Conservation (phyloP, 805 yeast species). For the Wickerhamiella siamensis region DNA sequence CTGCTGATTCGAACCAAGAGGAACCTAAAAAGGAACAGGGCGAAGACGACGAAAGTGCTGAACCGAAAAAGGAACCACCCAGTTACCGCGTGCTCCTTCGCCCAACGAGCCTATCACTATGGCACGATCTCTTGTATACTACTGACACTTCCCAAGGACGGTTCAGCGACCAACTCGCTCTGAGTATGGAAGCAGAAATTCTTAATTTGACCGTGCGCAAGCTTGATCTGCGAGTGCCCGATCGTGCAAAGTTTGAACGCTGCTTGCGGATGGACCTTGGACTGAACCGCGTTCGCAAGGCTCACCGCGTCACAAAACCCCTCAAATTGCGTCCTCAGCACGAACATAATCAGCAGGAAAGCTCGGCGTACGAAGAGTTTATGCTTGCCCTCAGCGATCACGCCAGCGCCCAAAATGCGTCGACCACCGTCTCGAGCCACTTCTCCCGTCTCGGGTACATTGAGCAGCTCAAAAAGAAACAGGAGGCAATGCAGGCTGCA, state of each 20-base stretch:
- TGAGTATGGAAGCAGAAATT: slow-evolving; percentile 80
- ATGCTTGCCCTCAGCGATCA: slow-evolving; percentile 57
- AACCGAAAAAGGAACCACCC: slow-evolving; percentile 35
- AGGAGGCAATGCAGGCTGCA: slow-evolving; percentile 28
- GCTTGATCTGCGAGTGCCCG: slow-evolving; percentile 56
- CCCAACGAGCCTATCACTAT: slow-evolving; percentile 68
- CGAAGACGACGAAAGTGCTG: slow-evolving; percentile 16
- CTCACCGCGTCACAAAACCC: slow-evolving; percentile 26
- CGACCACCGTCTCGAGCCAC: slow-evolving; percentile 35
- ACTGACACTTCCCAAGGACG: slow-evolving; percentile 57
- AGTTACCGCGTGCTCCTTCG: slow-evolving; percentile 63
- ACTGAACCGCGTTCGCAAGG: background rate
- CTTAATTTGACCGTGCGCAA: slow-evolving; percentile 65
- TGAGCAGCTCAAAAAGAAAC: slow-evolving; percentile 66
- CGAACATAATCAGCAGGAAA: slow-evolving; percentile 59
- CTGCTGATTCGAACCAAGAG: background rate
- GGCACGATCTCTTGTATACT: slow-evolving; percentile 72
- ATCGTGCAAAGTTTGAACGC: slow-evolving; percentile 17
- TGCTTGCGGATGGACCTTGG: slow-evolving; percentile 14
- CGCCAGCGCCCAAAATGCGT: slow-evolving; percentile 27
- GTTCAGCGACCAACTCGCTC: slow-evolving; percentile 64
- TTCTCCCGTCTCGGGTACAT: slow-evolving; percentile 79
- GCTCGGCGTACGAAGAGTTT: slow-evolving; percentile 77
- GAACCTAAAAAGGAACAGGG: slow-evolving; percentile 1
- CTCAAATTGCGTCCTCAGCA: slow-evolving; percentile 35